Percentiles rank a stretch among this genome's conserved stretches.
Conservation (phyloP, 1,284 basidiomycete genomes). For the Laetiporus sulphureus region DNA sequence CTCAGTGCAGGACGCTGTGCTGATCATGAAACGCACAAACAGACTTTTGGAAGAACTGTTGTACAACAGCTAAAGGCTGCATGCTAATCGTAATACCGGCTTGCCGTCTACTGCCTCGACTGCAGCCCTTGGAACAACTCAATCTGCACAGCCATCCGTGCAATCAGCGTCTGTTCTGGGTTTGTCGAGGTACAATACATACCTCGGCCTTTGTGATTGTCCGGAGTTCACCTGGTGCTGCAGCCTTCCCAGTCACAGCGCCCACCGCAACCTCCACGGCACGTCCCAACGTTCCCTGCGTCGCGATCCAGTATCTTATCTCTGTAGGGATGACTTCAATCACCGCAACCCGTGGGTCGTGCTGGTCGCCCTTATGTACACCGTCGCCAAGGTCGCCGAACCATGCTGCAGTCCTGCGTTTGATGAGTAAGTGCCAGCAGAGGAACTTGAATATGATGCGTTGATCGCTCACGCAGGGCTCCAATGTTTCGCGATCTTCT, state of each 20-base stretch:
- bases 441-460: neutral
- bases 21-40: too few species aligned
- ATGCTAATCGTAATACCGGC: too few species aligned
- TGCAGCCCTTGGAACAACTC: too few species aligned
- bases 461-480: slow-evolving; percentile 39
- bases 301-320: slow-evolving; percentile 72
- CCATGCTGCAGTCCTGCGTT: slow-evolving; percentile 60
- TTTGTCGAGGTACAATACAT: too few species aligned
- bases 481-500: slow-evolving; percentile 68
- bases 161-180: too few species aligned
- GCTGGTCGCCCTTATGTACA: slow-evolving; percentile 75
- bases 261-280: slow-evolving; percentile 46
- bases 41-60: too few species aligned
- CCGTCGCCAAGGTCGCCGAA: slow-evolving; percentile 87
- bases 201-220: slow-evolving; percentile 61
- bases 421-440: slow-evolving; percentile 1
- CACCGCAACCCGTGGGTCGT: slow-evolving; percentile 77
- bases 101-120: too few species aligned
- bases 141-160: too few species aligned
- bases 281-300: slow-evolving; percentile 38
- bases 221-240: slow-evolving; percentile 57
- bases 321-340: slow-evolving; percentile 81
- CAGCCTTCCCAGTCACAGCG: slow-evolving; percentile 47
- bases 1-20: too few species aligned
- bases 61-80: too few species aligned